A percentile compares a stretch with the other conserved stretches of the same genome.
Evolutionary conservation across 192 early-diverging fungal genomes (phyloP).

Genomic region (Rhizophagus clarus): DNA sequence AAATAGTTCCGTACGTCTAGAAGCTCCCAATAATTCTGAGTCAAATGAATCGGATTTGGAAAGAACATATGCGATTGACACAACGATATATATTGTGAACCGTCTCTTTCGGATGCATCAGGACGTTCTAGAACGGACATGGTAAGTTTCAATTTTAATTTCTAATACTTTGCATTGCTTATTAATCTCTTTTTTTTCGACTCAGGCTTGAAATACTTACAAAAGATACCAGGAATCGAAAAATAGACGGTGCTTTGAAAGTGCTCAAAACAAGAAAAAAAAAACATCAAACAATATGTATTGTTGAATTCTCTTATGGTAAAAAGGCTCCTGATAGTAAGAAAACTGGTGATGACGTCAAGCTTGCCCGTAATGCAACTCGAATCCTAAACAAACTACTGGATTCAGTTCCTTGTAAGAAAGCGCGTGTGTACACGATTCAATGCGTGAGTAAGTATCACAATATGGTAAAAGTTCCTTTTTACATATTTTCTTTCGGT

Average conservation of each 20-base stretch:
- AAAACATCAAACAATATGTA: constrained; percentile 7
- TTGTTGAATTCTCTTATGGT: constrained; percentile 7
- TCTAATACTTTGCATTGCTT: neutral
- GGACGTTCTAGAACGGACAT: constrained; percentile 13
- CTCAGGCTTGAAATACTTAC: constrained; percentile 17
- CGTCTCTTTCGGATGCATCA: constrained; percentile 6
- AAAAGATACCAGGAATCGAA: neutral
- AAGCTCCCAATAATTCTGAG: constrained; percentile 15
- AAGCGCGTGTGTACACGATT: neutral
- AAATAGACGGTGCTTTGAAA: constrained; percentile 13
- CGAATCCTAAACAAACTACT: constrained; percentile 21
- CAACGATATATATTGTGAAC: constrained; percentile 22
- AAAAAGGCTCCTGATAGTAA: neutral
- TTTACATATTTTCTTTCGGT: neutral
- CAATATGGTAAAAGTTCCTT: neutral
- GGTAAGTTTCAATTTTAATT: constrained; percentile 11
- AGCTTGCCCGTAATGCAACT: constrained; percentile 1
- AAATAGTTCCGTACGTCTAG: constrained; percentile 20
- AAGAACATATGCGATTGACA: constrained; percentile 17
- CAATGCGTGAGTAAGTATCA: constrained; percentile 11
- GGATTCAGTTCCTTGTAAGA: neutral
- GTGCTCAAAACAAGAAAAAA: constrained; percentile 19
- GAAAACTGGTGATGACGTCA: neutral
- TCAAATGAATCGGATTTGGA: neutral
- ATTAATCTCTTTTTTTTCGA: constrained; percentile 8